Conservation (phyloP, 768 basidiomycete genomes). For the Pleurotus giganteus region DNA sequence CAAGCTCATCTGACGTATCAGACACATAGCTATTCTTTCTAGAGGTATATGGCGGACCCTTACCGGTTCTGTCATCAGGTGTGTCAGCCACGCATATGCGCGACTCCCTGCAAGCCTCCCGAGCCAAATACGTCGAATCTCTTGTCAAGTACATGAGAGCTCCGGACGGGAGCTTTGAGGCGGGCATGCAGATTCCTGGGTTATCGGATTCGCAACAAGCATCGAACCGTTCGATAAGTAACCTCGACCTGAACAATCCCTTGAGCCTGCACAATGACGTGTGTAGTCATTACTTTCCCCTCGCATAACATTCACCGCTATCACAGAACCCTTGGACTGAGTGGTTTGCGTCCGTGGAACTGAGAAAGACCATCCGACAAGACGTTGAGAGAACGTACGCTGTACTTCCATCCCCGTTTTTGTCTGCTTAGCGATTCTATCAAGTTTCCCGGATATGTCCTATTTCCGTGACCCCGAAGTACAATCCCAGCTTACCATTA, state of each 20-base stretch:
- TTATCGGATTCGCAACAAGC: conserved; percentile 30
- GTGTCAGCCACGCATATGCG: conserved; percentile 32
- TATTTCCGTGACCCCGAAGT: conserved; percentile 82
- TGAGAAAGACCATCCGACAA: conserved; percentile 86
- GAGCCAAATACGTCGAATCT: conserved; percentile 55
- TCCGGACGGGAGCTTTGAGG: conserved; percentile 83
- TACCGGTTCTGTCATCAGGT: conserved; percentile 47
- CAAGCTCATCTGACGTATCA: conserved; percentile 5
- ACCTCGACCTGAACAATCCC: conserved; percentile 77
- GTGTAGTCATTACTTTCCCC: conserved; percentile 12
- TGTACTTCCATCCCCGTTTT: conserved; percentile 14
- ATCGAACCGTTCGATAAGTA: conserved; percentile 27
- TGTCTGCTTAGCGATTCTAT: conserved; percentile 10
- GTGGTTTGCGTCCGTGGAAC: conserved; percentile 89
- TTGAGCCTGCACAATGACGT: conserved; percentile 79
- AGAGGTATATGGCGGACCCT: conserved; percentile 42
- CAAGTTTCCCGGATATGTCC: conserved; percentile 92
- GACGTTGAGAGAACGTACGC: conserved; percentile 96
- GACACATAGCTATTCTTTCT: conserved; percentile 8
- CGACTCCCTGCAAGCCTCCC: conserved; percentile 44
- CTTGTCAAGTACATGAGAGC: conserved; percentile 73
- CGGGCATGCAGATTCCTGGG: conserved; percentile 47
- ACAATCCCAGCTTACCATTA: conserved; percentile 78
- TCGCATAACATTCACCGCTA: conserved; percentile 6
- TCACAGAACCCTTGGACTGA: conserved; percentile 91